Base-by-base conservation (phyloP, 768 basidiomycete species). In the Rhizopogon sp. region DNA sequence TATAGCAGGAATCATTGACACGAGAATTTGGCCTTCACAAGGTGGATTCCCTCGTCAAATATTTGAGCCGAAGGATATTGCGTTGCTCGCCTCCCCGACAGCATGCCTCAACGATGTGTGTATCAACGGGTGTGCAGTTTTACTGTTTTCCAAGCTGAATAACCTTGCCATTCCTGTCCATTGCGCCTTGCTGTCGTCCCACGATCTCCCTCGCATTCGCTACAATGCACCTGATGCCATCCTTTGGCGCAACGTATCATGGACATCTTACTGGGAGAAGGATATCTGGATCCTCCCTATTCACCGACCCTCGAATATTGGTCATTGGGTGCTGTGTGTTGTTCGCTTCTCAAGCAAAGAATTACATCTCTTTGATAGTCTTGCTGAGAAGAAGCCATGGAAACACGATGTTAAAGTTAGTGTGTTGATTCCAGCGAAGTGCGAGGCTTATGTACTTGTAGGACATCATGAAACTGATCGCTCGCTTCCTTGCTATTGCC, bases 281-380 rank as follows among this genome's bases (percentile, higher is more conserved):
- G 43, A 59, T 11, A 5, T 61, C 0, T 77, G 75, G 74, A 69
- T 76, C 7, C 39, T 77, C 8, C 76, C 73, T 0, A 71, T 76
- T 16, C 73, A 76, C 46, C 54, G 64, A 1, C 39, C 55, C 14
- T 56, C 42, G 0, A 10, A 9, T 5, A 56, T 58, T 2, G 50
- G 60, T 1, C 73, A 76, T 50, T 75, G 72, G 70, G 72, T 75
- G 0, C 33, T 74, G 1, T 67, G 65, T 10, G 44, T 66, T 1
- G 59, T 42, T 10, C 10, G 53, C n/a, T 17, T 58, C 29, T 20
- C 55, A 0, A 14, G 11, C 11, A 41, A n/a, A 3, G 44, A 60
- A 37, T 59, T 60, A 7, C 40, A 13, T 2, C 58, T 62, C 11
- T 62, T 62, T 40, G 56, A 62, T 16, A 62, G 61, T 9, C 16